A percentile compares a stretch with the other conserved stretches of the same genome.
Evolutionary conservation across 2,329 filamentous ascomycete species (phyloP).

Genomic region (Thermochaetoides dissita): DNA sequence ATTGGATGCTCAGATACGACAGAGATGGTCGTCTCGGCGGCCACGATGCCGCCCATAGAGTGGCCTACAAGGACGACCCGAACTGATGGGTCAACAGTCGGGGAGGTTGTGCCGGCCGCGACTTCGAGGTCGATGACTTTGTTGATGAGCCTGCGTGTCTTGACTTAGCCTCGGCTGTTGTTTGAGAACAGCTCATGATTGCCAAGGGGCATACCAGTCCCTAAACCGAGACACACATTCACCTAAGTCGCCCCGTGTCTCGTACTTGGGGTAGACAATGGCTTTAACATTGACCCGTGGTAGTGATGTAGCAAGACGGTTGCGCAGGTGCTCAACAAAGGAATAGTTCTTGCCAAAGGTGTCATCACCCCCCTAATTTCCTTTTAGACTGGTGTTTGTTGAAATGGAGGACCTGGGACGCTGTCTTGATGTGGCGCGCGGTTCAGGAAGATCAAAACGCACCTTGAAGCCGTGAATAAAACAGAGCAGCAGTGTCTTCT

Average conservation of each 20-base stretch:
- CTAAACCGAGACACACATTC: slow-evolving; percentile 60
- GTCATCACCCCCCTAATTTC: slow-evolving; percentile 52
- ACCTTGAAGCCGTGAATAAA: slow-evolving; percentile 87
- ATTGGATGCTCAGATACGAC: slow-evolving; percentile 46
- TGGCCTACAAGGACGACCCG: slow-evolving; percentile 73
- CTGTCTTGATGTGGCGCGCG: neutral
- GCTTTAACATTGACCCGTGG: slow-evolving; percentile 54
- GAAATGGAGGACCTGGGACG: neutral
- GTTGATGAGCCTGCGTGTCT: slow-evolving; percentile 55
- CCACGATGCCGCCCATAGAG: slow-evolving; percentile 88
- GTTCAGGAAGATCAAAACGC: slow-evolving; percentile 2
- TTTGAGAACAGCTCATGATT: neutral
- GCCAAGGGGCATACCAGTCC: slow-evolving; percentile 44
- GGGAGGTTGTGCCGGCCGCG: slow-evolving; percentile 61
- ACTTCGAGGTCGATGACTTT: slow-evolving; percentile 93
- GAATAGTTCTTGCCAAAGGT: slow-evolving; percentile 54
- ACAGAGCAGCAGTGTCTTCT: slow-evolving; percentile 66
- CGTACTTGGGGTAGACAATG: slow-evolving; percentile 65
- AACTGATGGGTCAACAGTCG: slow-evolving; percentile 75
- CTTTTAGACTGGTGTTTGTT: neutral
- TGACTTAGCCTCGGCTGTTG: neutral
- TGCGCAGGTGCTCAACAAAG: slow-evolving; percentile 60
- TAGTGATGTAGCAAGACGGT: slow-evolving; percentile 48
- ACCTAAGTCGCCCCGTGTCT: slow-evolving; percentile 64
- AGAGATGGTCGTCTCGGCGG: slow-evolving; percentile 70